Percentiles rank a stretch among this genome's conserved stretches.
Conservation (phyloP, 176 grass and related monocot species). For the Miscanthus lutarioriparius region DNA sequence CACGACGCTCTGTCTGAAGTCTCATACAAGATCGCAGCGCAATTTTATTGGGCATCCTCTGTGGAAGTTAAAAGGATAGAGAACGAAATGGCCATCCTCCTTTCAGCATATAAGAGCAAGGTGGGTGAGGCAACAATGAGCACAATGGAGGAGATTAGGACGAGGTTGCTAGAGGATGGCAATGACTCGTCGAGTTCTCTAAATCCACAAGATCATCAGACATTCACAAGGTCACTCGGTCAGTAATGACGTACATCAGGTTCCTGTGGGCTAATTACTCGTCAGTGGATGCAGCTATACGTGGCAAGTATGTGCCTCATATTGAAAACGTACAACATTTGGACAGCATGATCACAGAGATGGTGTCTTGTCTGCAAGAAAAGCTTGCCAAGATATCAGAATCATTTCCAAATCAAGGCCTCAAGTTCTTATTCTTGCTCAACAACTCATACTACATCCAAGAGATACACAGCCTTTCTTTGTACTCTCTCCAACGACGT, state of each 20-base stretch:
- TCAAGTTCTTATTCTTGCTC: not conserved
- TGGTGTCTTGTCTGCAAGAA: not conserved
- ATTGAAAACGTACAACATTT: not conserved
- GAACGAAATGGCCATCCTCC: fast-evolving
- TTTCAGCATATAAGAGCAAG: not conserved
- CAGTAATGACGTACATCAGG: not conserved
- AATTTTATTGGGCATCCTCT: not conserved
- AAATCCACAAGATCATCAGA: not conserved
- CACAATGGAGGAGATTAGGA: not conserved
- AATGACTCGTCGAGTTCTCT: not conserved
- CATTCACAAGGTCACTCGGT: not conserved
- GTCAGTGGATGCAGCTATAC: not conserved
- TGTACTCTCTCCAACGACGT: no score
- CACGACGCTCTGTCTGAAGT: not conserved
- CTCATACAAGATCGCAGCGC: not conserved
- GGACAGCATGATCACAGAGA: not conserved
- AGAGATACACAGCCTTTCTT: no score
- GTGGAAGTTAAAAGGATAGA: not conserved
- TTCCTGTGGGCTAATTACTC: not conserved
- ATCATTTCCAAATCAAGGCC: not conserved
- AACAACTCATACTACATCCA: not conserved
- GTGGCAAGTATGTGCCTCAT: not conserved
- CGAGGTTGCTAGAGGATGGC: not conserved
- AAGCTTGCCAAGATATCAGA: not conserved
- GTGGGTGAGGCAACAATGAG: not conserved